phyloP scores from a whole-genome alignment of 768 basidiomycete species.

The Asterophora parasitica region DNA sequence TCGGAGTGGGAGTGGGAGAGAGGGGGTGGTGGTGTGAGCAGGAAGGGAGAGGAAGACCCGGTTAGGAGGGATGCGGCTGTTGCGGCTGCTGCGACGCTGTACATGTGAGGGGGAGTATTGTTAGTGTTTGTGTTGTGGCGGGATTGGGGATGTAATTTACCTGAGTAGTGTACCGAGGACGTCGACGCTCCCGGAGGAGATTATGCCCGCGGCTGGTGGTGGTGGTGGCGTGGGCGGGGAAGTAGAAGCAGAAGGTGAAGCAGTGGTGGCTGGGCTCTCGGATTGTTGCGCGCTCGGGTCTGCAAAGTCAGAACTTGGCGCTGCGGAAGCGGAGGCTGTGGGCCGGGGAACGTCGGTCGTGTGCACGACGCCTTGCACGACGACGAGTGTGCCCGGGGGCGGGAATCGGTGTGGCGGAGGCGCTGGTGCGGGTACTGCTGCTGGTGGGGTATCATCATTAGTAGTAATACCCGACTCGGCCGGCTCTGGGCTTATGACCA shows the following conservation, averaged over 20 bases:
- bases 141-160: slow-evolving; percentile 39
- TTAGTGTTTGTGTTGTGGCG: no score
- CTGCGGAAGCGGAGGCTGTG: no score
- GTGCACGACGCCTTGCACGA: slow-evolving; percentile 80
- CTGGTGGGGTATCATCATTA: no score
- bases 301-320: no score
- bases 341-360: slow-evolving; percentile 59
- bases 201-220: slow-evolving; percentile 27
- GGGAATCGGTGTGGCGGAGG: slow-evolving; percentile 43
- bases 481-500: slow-evolving; percentile 5
- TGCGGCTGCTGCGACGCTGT: slow-evolving; percentile 86
- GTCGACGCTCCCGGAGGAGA: slow-evolving; percentile 75
- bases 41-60: slow-evolving; percentile 61
- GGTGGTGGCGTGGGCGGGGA: no score
- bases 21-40: no score
- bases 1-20: slow-evolving; percentile 32
- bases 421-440: slow-evolving; percentile 8
- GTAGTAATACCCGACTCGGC: no score
- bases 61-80: slow-evolving; percentile 82
- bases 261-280: no score
- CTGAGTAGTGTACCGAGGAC: slow-evolving; percentile 80
- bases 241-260: no score
- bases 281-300: no score
- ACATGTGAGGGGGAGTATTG: no score
- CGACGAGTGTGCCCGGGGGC: slow-evolving; percentile 73